Conservation (phyloP, 2,329 filamentous ascomycete species). For the Colletotrichum sp. region DNA sequence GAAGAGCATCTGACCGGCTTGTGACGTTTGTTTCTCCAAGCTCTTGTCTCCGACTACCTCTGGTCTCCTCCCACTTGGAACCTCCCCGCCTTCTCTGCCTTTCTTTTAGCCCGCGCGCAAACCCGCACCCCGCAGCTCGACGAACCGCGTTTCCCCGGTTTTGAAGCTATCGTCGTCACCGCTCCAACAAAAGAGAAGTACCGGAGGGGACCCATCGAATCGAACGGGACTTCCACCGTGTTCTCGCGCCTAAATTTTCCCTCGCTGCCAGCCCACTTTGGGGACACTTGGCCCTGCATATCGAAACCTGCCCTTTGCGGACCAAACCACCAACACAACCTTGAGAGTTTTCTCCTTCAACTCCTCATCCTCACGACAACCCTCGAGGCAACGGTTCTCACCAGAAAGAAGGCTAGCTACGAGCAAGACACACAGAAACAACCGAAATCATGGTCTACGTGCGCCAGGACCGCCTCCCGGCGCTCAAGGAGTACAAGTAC, state of each 20-base stretch:
- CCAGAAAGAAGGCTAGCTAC: background rate
- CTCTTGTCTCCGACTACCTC: background rate
- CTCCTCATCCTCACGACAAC: background rate
- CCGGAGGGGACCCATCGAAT: background rate
- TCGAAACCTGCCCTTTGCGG: background rate
- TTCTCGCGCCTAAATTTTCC: background rate
- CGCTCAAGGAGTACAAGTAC: conserved; percentile 95
- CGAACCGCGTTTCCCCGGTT: background rate
- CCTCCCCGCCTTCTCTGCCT: background rate
- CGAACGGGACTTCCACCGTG: background rate
- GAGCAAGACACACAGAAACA: background rate
- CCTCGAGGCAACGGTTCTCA: background rate
- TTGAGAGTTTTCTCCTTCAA: background rate
- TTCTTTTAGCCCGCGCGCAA: background rate
- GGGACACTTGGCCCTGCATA: conserved; percentile 4
- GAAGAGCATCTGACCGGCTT: background rate
- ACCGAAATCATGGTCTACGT: conserved; percentile 83
- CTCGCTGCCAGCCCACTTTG: background rate
- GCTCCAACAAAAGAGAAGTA: background rate
- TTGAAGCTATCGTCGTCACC: conserved; percentile 21
- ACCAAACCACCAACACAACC: background rate
- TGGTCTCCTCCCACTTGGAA: background rate
- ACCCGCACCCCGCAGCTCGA: background rate
- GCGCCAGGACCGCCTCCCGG: conserved; percentile 85
- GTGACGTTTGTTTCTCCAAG: background rate